Evolutionary conservation across 306 rosid species (phyloP).

Genomic region (Mimosa pudica): DNA sequence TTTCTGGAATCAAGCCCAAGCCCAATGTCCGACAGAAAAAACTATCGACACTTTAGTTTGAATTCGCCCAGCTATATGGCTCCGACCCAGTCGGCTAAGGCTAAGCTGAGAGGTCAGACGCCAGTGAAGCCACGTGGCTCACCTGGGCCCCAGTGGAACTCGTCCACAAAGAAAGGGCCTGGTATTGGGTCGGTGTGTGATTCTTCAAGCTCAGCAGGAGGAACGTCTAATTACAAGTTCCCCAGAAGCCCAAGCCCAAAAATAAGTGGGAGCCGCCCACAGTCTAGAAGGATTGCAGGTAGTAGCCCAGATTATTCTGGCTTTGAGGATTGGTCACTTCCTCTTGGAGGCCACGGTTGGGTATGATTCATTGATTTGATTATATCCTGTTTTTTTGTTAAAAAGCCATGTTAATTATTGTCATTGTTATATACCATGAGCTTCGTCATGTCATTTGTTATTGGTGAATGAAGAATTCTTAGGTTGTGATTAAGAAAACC

Average conservation of each 20-base stretch:
- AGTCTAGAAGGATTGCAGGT: slow-evolving; percentile 42
- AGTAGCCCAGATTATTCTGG: slow-evolving; percentile 44
- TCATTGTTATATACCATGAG: not conserved
- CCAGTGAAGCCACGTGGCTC: slow-evolving; percentile 42
- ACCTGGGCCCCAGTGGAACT: slow-evolving; percentile 56
- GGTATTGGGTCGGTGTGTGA: slow-evolving; percentile 49
- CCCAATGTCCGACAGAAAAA: slow-evolving; percentile 22
- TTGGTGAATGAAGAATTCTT: slow-evolving; percentile 15
- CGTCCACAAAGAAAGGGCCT: slow-evolving; percentile 43
- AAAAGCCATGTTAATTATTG: not conserved
- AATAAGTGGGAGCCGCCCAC: slow-evolving; percentile 36
- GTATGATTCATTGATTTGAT: slow-evolving; percentile 32
- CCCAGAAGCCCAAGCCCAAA: slow-evolving; percentile 71
- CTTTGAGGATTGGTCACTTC: slow-evolving; percentile 69
- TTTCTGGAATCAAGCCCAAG: slow-evolving; percentile 33
- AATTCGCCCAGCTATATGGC: slow-evolving; percentile 77
- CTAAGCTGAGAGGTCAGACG: slow-evolving; percentile 58
- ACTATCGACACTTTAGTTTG: slow-evolving; percentile 35
- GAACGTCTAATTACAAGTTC: slow-evolving; percentile 32
- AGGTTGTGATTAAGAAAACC: slow-evolving; percentile 13
- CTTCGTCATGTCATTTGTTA: slow-evolving; percentile 17
- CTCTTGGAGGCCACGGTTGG: slow-evolving; percentile 69
- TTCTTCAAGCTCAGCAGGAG: slow-evolving; percentile 72
- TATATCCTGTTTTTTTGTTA: not conserved
- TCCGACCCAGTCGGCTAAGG: slow-evolving; percentile 84